Evolutionary conservation across 225 moss, liverwort and hornwort genomes (phyloP).

Genomic region (Antitrichia curtipendula): DNA sequence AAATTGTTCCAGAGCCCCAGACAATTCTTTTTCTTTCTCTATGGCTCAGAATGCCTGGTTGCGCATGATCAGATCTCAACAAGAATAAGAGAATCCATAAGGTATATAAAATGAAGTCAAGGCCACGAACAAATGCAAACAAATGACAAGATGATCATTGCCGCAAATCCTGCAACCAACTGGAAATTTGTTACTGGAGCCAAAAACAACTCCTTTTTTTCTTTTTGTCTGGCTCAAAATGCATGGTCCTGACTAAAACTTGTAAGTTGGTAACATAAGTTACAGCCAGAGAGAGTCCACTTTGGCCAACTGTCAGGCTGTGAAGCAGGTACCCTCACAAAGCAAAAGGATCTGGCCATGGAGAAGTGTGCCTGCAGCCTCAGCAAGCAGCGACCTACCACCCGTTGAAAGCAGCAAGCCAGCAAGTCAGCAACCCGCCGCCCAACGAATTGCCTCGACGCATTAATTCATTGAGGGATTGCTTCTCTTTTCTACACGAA

Average conservation of each 20-base stretch:
- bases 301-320: background rate
- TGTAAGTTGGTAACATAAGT: background rate
- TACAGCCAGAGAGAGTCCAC: background rate
- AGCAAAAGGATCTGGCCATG: background rate
- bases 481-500: background rate
- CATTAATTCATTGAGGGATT: background rate
- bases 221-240: background rate
- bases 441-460: background rate
- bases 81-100: background rate
- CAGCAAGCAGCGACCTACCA: background rate
- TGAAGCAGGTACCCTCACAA: background rate
- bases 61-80: background rate
- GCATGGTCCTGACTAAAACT: background rate
- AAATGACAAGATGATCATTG: background rate
- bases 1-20: background rate
- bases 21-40: no score
- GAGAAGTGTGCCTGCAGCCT: background rate
- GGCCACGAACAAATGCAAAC: background rate
- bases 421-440: background rate
- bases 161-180: background rate
- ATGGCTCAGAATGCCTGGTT: background rate
- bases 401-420: background rate
- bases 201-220: background rate
- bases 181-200: background rate
- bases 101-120: background rate